A percentile compares a stretch with the other conserved stretches of the same genome.
Evolutionary conservation across 495 filamentous ascomycete species (phyloP).

Genomic region (Neurospora sp.): DNA sequence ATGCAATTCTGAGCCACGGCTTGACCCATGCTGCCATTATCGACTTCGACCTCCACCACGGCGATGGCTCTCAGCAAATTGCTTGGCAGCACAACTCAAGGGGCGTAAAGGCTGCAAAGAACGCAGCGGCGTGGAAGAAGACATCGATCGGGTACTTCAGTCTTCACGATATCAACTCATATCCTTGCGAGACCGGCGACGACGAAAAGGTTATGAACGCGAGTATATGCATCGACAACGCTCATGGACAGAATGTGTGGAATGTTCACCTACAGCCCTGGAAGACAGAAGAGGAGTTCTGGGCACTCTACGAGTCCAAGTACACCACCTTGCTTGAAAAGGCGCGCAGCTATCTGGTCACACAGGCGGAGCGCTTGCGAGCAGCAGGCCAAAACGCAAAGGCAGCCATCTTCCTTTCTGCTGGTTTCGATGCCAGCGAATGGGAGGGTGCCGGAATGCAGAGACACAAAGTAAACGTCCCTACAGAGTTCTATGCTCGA

Average conservation of each 20-base stretch:
- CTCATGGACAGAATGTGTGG: slow-evolving; percentile 87
- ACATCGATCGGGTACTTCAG: slow-evolving; percentile 90
- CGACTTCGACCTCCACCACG: slow-evolving; percentile 95
- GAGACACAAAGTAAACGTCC: slow-evolving; percentile 85
- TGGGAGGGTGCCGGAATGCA: slow-evolving; percentile 92
- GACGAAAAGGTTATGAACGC: slow-evolving; percentile 84
- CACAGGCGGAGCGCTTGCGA: slow-evolving; percentile 53
- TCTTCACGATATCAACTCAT: slow-evolving; percentile 95
- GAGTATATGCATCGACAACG: slow-evolving; percentile 82
- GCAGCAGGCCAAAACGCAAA: slow-evolving; percentile 47
- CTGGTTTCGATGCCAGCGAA: slow-evolving; percentile 94
- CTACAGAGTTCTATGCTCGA: slow-evolving; percentile 89
- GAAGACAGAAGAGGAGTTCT: slow-evolving; percentile 74
- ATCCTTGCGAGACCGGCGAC: slow-evolving; percentile 84
- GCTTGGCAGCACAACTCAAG: slow-evolving; percentile 76
- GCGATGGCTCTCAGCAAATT: slow-evolving; percentile 89
- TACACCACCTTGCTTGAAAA: slow-evolving; percentile 72
- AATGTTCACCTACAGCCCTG: slow-evolving; percentile 91
- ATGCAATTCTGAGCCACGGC: slow-evolving; percentile 70
- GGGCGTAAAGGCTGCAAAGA: slow-evolving; percentile 45
- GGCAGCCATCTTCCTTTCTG: slow-evolving; percentile 86
- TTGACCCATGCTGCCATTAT: slow-evolving; percentile 92
- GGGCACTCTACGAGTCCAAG: slow-evolving; percentile 68
- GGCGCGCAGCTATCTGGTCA: slow-evolving; percentile 60
- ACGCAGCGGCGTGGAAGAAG: slow-evolving; percentile 61